Conservation (phyloP, 2,329 filamentous ascomycete species). For the Pseudocercospora eumusae region DNA sequence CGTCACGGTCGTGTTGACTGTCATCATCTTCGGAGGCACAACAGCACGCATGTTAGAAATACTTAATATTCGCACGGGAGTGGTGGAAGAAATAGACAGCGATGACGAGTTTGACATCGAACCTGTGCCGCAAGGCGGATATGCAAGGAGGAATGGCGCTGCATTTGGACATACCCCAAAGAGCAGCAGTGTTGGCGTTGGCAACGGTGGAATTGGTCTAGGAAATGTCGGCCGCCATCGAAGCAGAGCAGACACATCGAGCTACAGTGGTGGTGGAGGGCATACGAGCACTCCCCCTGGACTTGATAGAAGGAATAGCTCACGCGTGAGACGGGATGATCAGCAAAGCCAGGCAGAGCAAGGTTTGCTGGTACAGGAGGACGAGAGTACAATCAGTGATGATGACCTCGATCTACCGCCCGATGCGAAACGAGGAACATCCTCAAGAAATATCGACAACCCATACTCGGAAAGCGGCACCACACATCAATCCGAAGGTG, state of each 20-base stretch:
- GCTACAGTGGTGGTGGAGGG: slow-evolving; percentile 61
- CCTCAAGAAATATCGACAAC: slow-evolving; percentile 26
- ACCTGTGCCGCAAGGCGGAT: slow-evolving; percentile 61
- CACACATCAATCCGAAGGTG: slow-evolving; percentile 34
- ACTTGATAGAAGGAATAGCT: slow-evolving; percentile 56
- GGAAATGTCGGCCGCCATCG: slow-evolving; percentile 38
- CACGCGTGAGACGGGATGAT: slow-evolving; percentile 46
- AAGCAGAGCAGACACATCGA: slow-evolving; percentile 54
- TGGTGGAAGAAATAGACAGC: slow-evolving; percentile 94
- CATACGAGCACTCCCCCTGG: slow-evolving; percentile 50
- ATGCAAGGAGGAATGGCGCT: slow-evolving; percentile 75
- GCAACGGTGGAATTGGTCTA: slow-evolving; percentile 38
- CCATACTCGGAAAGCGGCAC: slow-evolving; percentile 40
- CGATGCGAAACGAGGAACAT: slow-evolving; percentile 53
- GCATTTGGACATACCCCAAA: slow-evolving; percentile 77
- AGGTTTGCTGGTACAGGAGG: slow-evolving; percentile 55
- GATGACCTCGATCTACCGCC: slow-evolving; percentile 63
- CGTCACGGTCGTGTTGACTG: slow-evolving; percentile 93
- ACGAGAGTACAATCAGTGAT: slow-evolving; percentile 48
- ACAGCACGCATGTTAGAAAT: slow-evolving; percentile 98
- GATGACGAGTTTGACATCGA: slow-evolving; percentile 99
- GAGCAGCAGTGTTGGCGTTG: slow-evolving; percentile 52
- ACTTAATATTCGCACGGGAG: slow-evolving; percentile 89
- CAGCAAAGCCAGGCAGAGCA: slow-evolving; percentile 53
- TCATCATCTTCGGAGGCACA: slow-evolving; percentile 98